Evolutionary conservation across 305 asterid species (phyloP).

Genomic region (Fraxinus angustifolia): DNA sequence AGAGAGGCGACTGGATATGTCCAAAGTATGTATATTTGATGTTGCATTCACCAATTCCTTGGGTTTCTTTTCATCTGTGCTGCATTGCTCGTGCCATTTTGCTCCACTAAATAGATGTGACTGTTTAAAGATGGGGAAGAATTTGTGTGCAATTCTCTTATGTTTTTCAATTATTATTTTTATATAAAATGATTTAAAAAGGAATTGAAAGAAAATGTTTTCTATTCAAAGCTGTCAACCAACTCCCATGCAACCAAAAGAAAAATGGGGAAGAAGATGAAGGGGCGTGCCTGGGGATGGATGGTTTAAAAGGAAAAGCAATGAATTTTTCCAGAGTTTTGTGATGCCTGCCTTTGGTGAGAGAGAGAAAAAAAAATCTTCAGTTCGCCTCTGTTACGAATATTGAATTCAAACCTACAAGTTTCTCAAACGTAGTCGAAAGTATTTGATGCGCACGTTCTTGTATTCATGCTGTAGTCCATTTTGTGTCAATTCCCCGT

Average conservation of each 20-base stretch:
- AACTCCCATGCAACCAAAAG: neutral
- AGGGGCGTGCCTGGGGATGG: neutral
- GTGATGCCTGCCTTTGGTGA: neutral
- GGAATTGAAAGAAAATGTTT: neutral
- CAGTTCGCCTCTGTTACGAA: neutral
- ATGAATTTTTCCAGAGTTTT: neutral
- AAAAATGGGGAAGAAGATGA: neutral
- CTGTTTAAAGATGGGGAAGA: neutral
- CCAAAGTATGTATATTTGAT: slow-evolving; percentile 52
- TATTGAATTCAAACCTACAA: neutral
- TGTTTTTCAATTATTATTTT: neutral
- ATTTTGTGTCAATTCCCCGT: neutral
- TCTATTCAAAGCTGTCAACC: neutral
- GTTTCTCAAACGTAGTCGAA: neutral
- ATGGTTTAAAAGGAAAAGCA: neutral
- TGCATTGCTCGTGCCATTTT: neutral
- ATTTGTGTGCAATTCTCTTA: neutral
- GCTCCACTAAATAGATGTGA: neutral
- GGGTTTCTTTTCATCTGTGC: neutral
- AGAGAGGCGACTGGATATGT: slow-evolving; percentile 97
- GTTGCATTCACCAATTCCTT: neutral
- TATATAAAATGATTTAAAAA: neutral
- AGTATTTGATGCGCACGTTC: neutral
- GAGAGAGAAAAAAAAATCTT: neutral
- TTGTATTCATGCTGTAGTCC: neutral